These are phyloP conservation scores for Blastobotrys parvus DNA, from an alignment of 805 yeast genomes.

Conservation along the genomic window DNA sequence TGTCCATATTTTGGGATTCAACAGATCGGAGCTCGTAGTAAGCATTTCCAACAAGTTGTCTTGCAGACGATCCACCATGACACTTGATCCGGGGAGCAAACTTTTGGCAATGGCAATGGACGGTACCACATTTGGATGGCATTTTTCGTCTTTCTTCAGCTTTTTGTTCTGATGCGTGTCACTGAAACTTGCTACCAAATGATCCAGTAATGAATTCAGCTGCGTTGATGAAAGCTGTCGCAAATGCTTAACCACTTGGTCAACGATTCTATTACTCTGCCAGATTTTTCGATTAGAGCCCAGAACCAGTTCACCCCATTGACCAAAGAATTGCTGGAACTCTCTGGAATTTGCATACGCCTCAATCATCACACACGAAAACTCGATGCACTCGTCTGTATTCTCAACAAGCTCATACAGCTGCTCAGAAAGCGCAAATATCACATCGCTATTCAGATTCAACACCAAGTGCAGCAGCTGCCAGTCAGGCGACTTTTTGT, in stretches of 20 bases:
- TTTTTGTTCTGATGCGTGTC: background rate
- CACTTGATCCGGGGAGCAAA: background rate
- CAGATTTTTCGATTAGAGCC: background rate
- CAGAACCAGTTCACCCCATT: constrained; percentile 2
- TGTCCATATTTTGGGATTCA: constrained; percentile 6
- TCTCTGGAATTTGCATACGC: constrained; percentile 3
- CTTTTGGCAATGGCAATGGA: background rate
- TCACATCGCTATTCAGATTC: constrained; percentile 4
- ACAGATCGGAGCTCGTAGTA: background rate
- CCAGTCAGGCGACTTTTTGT: constrained; percentile 1
- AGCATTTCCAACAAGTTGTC: background rate
- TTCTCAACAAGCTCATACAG: background rate
- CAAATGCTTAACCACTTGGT: constrained; percentile 8
- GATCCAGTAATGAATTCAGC: constrained; percentile 5
- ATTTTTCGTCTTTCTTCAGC: background rate
- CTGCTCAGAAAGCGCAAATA: background rate
- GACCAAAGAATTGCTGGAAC: constrained; percentile 2
- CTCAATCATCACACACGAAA: background rate
- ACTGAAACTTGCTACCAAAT: background rate
- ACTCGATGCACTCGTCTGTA: background rate
- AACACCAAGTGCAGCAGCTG: background rate
- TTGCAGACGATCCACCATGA: background rate
- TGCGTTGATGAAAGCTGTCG: constrained; percentile 5
- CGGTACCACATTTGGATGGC: background rate
- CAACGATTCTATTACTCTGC: constrained; percentile 2